Base-by-base conservation (phyloP, 257 asterid species). In the Plantago elongata region DNA sequence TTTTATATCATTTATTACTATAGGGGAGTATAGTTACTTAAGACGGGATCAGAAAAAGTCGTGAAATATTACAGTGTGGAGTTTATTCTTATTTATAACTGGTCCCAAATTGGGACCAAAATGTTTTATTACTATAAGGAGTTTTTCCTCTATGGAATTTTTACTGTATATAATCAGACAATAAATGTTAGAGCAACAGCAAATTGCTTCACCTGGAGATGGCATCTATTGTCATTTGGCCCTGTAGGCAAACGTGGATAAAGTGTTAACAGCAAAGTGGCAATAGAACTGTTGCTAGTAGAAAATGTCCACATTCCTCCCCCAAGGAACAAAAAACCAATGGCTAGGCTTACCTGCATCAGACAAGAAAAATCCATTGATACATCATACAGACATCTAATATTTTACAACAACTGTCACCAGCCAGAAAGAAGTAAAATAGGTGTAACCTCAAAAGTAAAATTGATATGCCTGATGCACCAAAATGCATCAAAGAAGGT, bases 151-250 rank as follows among this genome's bases (percentile, higher is more conserved):
- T n/a, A n/a, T n/a, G n/a, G n/a, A n/a, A n/a, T n/a, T n/a, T n/a
- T n/a, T n/a, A n/a, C n/a, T n/a, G 2, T 22, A 22, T 22, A 18
- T 52, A 52, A 18, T 14, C 13, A 52, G 7, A 15, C 57, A 18
- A 4, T 52, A 18, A 52, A 52, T 38, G 16, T 8, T 10, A 11
- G 13, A 51, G 12, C 6, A 37, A 1, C 40, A 18, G 14, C 57
- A 49, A 70, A 63, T 56, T 30, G 78, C 17, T 67, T 83, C 74
- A 93, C 99, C 97, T 93, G 99, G 65, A 93, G 95, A 85, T 93
- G 97, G 82, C 99, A 93, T 68, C 95, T 78, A 67, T 93, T 93
- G 85, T 93, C 99, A 83, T 87, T 89, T 73, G 99, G 97, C 65
- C 94, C 97, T 69, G 86, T 77, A 45, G 99, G 99, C 72, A 93